Percentiles rank a stretch among this genome's conserved stretches.
phyloP scores from a whole-genome alignment of 75 land plant genomes.

The Chamaecyparis obtusa region DNA sequence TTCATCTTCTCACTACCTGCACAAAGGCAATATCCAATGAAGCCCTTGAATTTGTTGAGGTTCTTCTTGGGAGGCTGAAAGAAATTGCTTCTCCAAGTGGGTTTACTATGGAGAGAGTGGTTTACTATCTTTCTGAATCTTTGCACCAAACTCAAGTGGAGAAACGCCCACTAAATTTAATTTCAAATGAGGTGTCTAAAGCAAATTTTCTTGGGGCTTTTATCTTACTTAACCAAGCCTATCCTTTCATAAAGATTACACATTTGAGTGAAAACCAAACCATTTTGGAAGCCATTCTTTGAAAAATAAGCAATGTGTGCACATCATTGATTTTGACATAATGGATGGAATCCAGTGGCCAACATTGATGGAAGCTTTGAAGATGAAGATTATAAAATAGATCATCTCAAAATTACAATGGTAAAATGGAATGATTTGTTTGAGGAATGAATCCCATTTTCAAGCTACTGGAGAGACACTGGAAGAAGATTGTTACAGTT shows the following conservation, averaged over 20 bases:
- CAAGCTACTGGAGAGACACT: constrained; percentile 31
- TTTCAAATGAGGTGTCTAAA: not conserved
- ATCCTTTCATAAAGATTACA: constrained; percentile 52
- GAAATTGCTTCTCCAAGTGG: not conserved
- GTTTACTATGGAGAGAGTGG: not conserved
- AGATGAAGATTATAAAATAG: too few relatives aligned
- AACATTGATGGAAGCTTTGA: too few relatives aligned
- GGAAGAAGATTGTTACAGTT: constrained; percentile 29
- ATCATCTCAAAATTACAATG: too few relatives aligned
- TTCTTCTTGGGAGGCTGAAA: too few relatives aligned
- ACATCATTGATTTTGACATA: constrained; percentile 63
- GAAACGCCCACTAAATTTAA: not conserved
- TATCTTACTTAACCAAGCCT: not conserved
- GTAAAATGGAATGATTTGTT: too few relatives aligned
- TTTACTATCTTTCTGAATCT: not conserved
- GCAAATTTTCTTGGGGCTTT: not conserved
- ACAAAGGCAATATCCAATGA: too few relatives aligned
- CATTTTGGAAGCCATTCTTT: constrained; percentile 45
- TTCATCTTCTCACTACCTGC: too few relatives aligned
- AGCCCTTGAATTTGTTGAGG: too few relatives aligned
- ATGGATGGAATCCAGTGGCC: constrained; percentile 65
- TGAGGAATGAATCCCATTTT: constrained; percentile 19
- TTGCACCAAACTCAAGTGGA: not conserved
- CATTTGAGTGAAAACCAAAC: constrained; percentile 72
- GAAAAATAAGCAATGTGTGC: constrained; percentile 25